Percentiles rank a stretch among this genome's conserved stretches.
These are phyloP conservation scores for Zygnema cylindricum DNA, from an alignment of 139 green algal genomes.

Conservation along the genomic window DNA sequence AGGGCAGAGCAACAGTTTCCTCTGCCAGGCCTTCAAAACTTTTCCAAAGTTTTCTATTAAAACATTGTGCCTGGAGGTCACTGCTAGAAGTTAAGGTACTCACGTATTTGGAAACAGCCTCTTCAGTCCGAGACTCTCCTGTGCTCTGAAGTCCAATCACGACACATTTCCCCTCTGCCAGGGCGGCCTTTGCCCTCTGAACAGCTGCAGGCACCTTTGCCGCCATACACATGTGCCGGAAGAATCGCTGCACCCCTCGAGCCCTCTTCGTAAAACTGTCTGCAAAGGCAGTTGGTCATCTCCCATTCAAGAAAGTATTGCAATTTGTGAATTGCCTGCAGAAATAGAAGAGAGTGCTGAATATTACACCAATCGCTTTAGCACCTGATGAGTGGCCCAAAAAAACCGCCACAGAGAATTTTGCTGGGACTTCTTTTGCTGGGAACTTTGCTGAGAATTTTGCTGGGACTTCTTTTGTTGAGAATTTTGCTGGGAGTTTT, in stretches of 20 bases:
- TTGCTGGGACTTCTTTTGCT: background rate
- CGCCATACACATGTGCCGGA: constrained; percentile 73
- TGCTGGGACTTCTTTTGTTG: background rate
- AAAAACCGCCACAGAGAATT: constrained; percentile 48
- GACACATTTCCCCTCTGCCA: constrained; percentile 73
- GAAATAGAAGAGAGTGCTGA: background rate
- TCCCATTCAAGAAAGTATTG: no score
- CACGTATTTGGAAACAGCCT: constrained; percentile 59
- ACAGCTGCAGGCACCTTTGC: constrained; percentile 76
- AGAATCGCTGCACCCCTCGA: constrained; percentile 81
- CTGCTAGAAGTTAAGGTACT: constrained; percentile 4
- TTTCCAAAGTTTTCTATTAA: no score
- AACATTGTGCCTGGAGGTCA: no score
- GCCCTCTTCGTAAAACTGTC: no score
- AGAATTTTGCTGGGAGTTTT: background rate
- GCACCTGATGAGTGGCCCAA: constrained; percentile 60
- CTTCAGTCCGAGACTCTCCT: constrained; percentile 74
- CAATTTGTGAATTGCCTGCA: no score
- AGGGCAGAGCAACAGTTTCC: no score
- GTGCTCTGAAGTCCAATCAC: constrained; percentile 84
- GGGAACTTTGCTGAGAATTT: background rate
- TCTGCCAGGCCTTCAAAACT: no score
- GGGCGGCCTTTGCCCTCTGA: constrained; percentile 69
- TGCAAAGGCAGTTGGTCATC: no score
- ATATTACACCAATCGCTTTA: no score